Percentiles rank a stretch among this genome's conserved stretches.
Evolutionary conservation across 345 rosid species (phyloP).

Genomic region (Salix caprea): DNA sequence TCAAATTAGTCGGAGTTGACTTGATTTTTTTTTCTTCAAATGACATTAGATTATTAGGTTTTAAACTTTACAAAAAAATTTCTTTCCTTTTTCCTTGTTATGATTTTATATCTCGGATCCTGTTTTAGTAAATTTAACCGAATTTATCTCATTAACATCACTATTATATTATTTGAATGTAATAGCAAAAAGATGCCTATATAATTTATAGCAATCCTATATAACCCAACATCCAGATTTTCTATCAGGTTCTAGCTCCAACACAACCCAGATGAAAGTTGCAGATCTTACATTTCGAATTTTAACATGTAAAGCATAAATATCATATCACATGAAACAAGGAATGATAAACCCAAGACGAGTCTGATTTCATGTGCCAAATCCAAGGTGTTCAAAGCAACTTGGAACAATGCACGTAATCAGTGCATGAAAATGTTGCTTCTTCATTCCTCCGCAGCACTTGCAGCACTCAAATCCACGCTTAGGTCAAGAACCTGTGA

Average conservation of each 20-base stretch:
- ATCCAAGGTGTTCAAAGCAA: not conserved
- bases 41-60: no score
- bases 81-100: no score
- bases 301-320: not conserved
- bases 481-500: constrained; percentile 71
- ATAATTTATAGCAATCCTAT: not conserved
- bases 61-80: no score
- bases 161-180: no score
- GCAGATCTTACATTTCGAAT: not conserved
- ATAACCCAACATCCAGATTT: not conserved
- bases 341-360: not conserved
- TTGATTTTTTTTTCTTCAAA: no score
- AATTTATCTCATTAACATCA: no score
- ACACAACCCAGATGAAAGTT: not conserved
- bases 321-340: not conserved
- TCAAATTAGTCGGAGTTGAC: no score
- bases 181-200: no score
- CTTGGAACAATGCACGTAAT: not conserved
- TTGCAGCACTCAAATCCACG: constrained; percentile 88
- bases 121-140: no score
- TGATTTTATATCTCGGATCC: no score
- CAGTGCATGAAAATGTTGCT: not conserved
- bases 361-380: not conserved
- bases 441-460: constrained; percentile 80
- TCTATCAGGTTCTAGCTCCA: not conserved